Percentiles rank a stretch among this genome's conserved stretches.
phyloP scores from a whole-genome alignment of 2,329 filamentous ascomycete species.

The Incumbomyces delicatus region DNA sequence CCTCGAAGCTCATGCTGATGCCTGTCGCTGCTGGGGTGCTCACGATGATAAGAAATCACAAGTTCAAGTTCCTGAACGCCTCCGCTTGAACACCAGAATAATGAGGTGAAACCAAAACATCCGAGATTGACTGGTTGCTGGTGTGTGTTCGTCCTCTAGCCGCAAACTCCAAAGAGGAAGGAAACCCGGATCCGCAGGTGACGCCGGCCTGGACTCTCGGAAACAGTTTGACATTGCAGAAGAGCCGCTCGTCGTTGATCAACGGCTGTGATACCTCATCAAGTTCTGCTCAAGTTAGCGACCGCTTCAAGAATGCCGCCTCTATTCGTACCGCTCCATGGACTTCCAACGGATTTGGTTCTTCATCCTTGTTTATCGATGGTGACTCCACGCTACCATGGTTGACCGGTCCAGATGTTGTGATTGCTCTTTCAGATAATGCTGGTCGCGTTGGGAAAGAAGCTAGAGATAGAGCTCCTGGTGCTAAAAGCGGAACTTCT shows the following conservation, averaged over 20 bases:
- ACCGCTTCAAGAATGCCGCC: not conserved
- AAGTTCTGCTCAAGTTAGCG: conserved; percentile 6
- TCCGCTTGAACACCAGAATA: not conserved
- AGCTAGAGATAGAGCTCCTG: conserved; percentile 17
- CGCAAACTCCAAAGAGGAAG: too few species aligned
- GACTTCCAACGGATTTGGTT: conserved; percentile 47
- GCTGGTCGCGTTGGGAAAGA: conserved; percentile 34
- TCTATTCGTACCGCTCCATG: conserved; percentile 4
- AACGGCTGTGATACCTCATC: conserved; percentile 5
- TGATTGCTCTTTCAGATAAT: conserved; percentile 56
- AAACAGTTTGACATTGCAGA: not conserved
- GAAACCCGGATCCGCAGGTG: too few species aligned
- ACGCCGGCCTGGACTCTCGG: too few species aligned
- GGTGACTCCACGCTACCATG: conserved; percentile 53
- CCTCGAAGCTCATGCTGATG: not conserved
- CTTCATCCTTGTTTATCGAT: conserved; percentile 48
- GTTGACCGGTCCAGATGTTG: conserved; percentile 53
- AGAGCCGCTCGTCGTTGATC: not conserved
- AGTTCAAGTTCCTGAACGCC: not conserved
- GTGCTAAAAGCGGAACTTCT: conserved; percentile 21
- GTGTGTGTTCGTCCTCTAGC: too few species aligned
- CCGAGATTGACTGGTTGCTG: too few species aligned
- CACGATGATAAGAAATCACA: too few species aligned
- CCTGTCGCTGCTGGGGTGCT: not conserved
- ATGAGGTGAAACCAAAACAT: too few species aligned